Evolutionary conservation across 768 basidiomycete genomes (phyloP).

Genomic region (Tricholomella constricta): DNA sequence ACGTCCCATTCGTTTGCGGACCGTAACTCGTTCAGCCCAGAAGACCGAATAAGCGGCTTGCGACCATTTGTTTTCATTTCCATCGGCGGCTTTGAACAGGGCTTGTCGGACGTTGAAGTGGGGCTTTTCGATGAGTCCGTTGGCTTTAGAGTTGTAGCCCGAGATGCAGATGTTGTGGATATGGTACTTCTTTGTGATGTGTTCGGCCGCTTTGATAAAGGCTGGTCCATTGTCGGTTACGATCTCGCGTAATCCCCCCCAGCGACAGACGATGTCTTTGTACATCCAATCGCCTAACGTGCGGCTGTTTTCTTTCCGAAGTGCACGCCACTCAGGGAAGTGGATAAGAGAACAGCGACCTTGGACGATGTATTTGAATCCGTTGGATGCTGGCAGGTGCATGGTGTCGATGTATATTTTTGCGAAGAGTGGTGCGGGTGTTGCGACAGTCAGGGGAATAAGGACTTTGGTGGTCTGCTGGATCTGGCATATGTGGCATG

Average conservation of each 20-base stretch:
- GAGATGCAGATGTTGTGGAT: too few relatives aligned
- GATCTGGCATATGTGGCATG: too few relatives aligned
- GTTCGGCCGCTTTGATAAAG: conserved; percentile 17
- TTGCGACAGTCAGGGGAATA: conserved; percentile 17
- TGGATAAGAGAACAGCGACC: conserved; percentile 22
- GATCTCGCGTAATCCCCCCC: conserved; percentile 40
- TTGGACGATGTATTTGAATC: conserved; percentile 28
- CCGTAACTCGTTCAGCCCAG: too few relatives aligned
- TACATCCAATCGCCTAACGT: conserved; percentile 27
- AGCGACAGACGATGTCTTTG: conserved; percentile 36
- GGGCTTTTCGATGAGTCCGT: too few relatives aligned
- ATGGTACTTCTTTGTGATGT: too few relatives aligned
- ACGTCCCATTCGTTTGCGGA: too few relatives aligned
- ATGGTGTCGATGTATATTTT: conserved; percentile 41
- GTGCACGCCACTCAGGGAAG: conserved; percentile 20
- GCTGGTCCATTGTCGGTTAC: conserved; percentile 44
- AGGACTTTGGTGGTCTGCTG: too few relatives aligned
- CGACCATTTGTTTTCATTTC: too few relatives aligned
- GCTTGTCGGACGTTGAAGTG: too few relatives aligned
- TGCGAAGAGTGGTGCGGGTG: conserved; percentile 24
- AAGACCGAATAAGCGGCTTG: too few relatives aligned
- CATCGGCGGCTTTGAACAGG: too few relatives aligned
- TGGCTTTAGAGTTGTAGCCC: too few relatives aligned
- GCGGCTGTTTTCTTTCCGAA: conserved; percentile 15
- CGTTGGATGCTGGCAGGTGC: conserved; percentile 30